Base-by-base conservation (phyloP, 164 flowering plant species). In the Tetracentron sinense region DNA sequence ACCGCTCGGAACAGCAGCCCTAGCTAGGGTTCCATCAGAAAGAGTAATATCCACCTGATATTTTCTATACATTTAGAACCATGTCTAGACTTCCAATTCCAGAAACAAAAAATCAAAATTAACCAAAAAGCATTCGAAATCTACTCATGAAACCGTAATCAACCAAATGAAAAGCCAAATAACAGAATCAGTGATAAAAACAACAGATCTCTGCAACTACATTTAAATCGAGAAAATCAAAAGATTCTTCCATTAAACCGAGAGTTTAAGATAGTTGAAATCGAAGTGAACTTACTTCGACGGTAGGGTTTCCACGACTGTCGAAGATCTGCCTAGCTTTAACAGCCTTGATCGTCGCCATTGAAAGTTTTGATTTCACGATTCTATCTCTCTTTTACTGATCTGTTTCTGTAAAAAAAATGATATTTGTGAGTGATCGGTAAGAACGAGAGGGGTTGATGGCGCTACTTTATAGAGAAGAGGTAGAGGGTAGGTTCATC, bases 1-100 rank as follows among this genome's bases (percentile, higher is more conserved):
- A 58, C 89, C 89, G 52, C 89, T 85, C 3, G 89, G 89, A 46
- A 85, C 87, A 48, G 89, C 89, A 70, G 87, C 89, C 71, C 87
- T 79, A 7, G 76, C 75, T 6, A 65, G 23, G n/a, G 69, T 71
- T 25, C 86, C 86, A 72, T 82, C 78, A 21, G 65, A 64, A 14
- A 80, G 65, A 27, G 19, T 33, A 52, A 78, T 23, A 68, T 83
- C 88, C 59, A 73, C 85, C 88, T 83, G 66, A 61, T 72, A 62
- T 21, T 8, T 54, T 35, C 42, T 22, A 15, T 38, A 19, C 33
- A 6, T 17, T 42, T 49, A 65, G 31, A 35, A 54, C 31, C 46
- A 61, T 5, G 0, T 25, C 33, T 17, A 62, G 5, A 23, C 25
- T 15, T 28, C n/a, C n/a, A 46, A 25, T 20, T 10, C 14, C 14